Percentiles rank a stretch among this genome's conserved stretches.
Evolutionary conservation across 208 protist species (phyloP).

Genomic region (Leptomonas pyrrhocoris): DNA sequence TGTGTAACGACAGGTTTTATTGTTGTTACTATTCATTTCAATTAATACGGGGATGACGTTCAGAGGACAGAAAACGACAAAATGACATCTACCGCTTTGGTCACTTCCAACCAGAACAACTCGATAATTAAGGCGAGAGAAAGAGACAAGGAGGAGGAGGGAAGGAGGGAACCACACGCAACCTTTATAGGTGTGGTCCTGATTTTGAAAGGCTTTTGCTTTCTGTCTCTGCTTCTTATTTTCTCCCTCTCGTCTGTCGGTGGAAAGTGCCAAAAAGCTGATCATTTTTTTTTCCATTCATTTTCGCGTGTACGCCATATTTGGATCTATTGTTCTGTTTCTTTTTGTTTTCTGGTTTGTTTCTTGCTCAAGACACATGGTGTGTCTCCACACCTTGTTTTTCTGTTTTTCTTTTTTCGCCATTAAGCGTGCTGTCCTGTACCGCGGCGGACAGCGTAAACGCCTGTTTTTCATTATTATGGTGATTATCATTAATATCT

Average conservation of each 20-base stretch:
- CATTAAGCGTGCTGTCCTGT: neutral
- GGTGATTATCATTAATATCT: neutral
- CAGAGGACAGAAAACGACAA: no score
- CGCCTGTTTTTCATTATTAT: neutral
- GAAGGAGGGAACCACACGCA: neutral
- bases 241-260: neutral
- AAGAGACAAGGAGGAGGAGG: no score
- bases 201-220: no score
- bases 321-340: conserved; percentile 8
- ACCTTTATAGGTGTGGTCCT: neutral
- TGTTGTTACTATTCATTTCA: neutral
- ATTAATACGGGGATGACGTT: no score
- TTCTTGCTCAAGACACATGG: no score
- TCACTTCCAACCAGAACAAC: no score
- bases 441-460: neutral
- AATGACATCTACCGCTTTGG: no score
- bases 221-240: conserved; percentile 15
- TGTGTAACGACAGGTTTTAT: neutral
- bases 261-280: neutral
- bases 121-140: no score
- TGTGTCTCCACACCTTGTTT: neutral
- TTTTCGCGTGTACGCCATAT: neutral
- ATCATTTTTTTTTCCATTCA: conserved; percentile 2
- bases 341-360: neutral
- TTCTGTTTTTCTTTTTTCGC: neutral